These are phyloP conservation scores for Tuber microsphaerosporum DNA, from an alignment of 495 filamentous ascomycete genomes.

Conservation along the genomic window DNA sequence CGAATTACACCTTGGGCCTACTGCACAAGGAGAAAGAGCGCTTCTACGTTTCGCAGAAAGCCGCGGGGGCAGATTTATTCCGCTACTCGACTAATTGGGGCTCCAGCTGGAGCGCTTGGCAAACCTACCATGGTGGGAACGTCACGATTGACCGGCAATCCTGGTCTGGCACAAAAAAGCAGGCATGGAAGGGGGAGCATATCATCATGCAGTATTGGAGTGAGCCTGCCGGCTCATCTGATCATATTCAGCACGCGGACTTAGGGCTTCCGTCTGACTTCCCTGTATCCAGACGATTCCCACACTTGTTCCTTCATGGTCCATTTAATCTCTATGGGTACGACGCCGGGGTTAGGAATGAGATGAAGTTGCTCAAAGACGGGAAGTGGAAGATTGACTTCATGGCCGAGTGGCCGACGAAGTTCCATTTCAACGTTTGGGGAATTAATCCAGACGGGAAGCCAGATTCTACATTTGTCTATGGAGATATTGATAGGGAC, in stretches of 20 bases:
- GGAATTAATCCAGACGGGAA: slow-evolving; percentile 60
- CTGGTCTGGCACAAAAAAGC: slow-evolving; percentile 58
- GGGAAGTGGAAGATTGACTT: slow-evolving; percentile 57
- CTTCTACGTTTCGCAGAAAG: slow-evolving; percentile 53
- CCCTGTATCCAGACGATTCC: slow-evolving; percentile 49
- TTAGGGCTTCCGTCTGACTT: slow-evolving; percentile 42
- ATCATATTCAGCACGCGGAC: slow-evolving; percentile 60
- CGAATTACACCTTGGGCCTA: slow-evolving; percentile 55
- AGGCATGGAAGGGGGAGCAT: slow-evolving; percentile 61
- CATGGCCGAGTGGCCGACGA: slow-evolving; percentile 59
- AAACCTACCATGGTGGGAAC: slow-evolving; percentile 49
- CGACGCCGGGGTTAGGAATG: slow-evolving; percentile 56
- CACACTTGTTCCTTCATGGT: slow-evolving; percentile 60
- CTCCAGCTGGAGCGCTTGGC: slow-evolving; percentile 56
- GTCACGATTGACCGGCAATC: slow-evolving; percentile 45
- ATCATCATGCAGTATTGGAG: slow-evolving; percentile 55
- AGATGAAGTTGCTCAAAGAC: slow-evolving; percentile 50
- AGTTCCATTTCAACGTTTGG: slow-evolving; percentile 62
- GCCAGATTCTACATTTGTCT: slow-evolving; percentile 55
- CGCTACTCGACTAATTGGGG: slow-evolving; percentile 60
- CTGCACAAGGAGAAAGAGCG: slow-evolving; percentile 45
- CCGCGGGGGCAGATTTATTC: slow-evolving; percentile 58
- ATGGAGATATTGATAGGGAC: slow-evolving; percentile 58
- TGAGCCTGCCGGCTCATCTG: slow-evolving; percentile 56
- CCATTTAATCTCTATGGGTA: slow-evolving; percentile 63